phyloP scores from a whole-genome alignment of 176 grass and related monocot genomes.

The Secale cereale region DNA sequence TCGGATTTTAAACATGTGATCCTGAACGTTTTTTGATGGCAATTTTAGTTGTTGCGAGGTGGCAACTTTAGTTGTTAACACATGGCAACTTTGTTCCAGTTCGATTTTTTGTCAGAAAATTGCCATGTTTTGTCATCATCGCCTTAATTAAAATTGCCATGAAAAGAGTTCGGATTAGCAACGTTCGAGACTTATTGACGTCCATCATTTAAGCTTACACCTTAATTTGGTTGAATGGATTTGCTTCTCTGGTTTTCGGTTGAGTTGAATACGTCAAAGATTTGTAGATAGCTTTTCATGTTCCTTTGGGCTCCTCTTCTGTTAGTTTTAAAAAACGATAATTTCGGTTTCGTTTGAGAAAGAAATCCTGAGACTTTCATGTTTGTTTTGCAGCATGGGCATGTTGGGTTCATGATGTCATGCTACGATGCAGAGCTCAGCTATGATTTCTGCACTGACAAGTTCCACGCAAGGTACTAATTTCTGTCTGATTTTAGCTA shows the following conservation, averaged over 20 bases:
- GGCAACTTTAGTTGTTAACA: no score
- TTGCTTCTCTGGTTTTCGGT: background rate
- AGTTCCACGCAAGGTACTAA: constrained; percentile 77
- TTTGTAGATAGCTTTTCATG: background rate
- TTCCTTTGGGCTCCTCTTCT: background rate
- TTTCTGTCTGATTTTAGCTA: background rate
- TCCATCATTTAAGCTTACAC: background rate
- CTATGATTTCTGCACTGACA: constrained; percentile 63
- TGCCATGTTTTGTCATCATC: no score
- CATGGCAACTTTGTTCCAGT: no score
- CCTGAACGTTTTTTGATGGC: no score
- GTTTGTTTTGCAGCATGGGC: constrained; percentile 79
- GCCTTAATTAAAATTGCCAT: no score
- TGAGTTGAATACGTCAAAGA: background rate
- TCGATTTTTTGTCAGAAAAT: no score
- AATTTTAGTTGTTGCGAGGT: no score
- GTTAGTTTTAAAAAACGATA: constrained; percentile 1
- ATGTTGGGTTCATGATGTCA: constrained; percentile 99
- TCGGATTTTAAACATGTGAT: no score
- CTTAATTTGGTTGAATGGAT: constrained; percentile 25
- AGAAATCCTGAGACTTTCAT: constrained; percentile 5
- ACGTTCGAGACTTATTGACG: no score
- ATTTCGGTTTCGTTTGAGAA: constrained; percentile 2
- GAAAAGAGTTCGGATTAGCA: no score
- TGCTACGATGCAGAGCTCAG: constrained; percentile 97